These are phyloP conservation scores for Cercis canadensis DNA, from an alignment of 306 rosid genomes.

Conservation along the genomic window DNA sequence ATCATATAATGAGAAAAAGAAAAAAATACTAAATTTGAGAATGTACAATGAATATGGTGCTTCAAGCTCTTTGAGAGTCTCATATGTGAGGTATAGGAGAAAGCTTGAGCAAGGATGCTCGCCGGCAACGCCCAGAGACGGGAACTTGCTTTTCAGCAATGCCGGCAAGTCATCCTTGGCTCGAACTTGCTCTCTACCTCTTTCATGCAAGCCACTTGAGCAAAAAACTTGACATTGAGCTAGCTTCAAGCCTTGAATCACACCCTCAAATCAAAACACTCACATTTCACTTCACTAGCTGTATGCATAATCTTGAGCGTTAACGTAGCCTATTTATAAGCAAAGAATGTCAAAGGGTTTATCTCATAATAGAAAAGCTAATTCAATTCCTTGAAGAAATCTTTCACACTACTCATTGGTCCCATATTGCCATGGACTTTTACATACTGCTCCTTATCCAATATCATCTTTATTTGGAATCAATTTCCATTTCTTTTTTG, in stretches of 20 bases:
- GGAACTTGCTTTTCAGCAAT: conserved; percentile 9
- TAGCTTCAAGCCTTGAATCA: neutral
- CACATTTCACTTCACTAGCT: neutral
- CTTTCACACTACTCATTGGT: neutral
- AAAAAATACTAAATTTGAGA: too few species aligned
- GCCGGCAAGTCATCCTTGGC: conserved; percentile 56
- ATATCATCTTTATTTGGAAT: conserved; percentile 13
- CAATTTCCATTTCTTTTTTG: neutral
- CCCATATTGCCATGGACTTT: neutral
- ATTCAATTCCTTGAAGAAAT: too few species aligned
- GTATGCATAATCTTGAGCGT: neutral
- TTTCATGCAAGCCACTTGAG: conserved; percentile 36
- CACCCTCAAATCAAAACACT: neutral
- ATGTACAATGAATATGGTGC: too few species aligned
- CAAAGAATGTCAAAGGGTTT: neutral
- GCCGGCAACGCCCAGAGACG: conserved; percentile 29
- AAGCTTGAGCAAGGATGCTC: conserved; percentile 40
- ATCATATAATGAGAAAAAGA: too few species aligned
- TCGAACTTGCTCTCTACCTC: conserved; percentile 38
- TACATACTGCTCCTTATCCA: conserved; percentile 1
- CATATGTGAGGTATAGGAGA: conserved; percentile 37
- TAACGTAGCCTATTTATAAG: conserved; percentile 34
- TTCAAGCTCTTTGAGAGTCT: too few species aligned
- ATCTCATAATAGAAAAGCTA: too few species aligned
- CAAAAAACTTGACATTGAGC: neutral